Evolutionary conservation across 306 rosid species (phyloP), one percentile per base, ranked within the genome.

Genomic region (Argentina anserina): DNA sequence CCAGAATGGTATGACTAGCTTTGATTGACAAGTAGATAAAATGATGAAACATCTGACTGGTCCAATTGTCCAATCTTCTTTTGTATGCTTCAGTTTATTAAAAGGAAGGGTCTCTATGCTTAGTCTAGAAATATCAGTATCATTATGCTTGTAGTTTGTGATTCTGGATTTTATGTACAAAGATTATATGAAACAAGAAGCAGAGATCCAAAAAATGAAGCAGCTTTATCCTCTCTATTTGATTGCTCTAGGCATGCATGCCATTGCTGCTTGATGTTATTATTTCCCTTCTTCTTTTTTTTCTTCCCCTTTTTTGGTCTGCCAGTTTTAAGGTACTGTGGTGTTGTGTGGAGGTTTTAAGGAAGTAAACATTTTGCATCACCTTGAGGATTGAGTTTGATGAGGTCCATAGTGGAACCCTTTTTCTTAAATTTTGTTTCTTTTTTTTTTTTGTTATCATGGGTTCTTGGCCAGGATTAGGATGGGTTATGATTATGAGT

Each of bases 311-410:
- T 52, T 71, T 23, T 70, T 2, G 15, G 47, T 26, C 62, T 64
- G 79, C 71, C 49, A 52, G 45, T 39, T 74, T 78, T 82, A 78
- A 78, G 82, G 80, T 78, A 76, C 78, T 61, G 79, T 81, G 72
- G 45, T 40, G 75, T 1, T 21, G 29, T 37, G 8, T 5, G 8
- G 72, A 40, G 47, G 53, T 47, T 9, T 61, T 21, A 61, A 72
- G 76, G 76, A 76, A 67, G 37, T 61, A 26, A 25, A 29, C 3
- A 41, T 31, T 50, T 50, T 74, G 58, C 82, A 74, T 82, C 64
- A 65, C 73, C 46, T 41, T 53, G 65, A 33, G 70, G 70, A 39
- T 41, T 53, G 65, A 33, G 70, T 73, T 23, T 2, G 33, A 39
- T 31, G 58, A 47, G 70, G 50, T 61, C 68, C 60, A 13, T 50